Conservation (phyloP, 805 yeast species). For the Ogataea degrootiae region DNA sequence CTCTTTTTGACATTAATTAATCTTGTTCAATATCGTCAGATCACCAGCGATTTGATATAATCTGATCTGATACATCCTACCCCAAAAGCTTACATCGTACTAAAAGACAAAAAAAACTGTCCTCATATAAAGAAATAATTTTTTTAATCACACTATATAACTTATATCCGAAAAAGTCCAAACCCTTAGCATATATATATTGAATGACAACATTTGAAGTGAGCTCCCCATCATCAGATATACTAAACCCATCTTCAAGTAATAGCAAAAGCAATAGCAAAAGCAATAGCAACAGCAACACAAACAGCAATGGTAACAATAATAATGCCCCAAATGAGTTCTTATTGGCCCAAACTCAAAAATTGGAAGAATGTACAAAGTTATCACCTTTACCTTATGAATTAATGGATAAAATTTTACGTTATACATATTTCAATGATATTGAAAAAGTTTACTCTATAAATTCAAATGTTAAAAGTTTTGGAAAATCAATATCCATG, state of each 20-base stretch:
- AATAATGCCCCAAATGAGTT: conserved; percentile 12
- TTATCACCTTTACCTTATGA: conserved; percentile 29
- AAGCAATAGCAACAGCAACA: neutral
- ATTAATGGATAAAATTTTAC: conserved; percentile 28
- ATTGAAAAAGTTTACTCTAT: conserved; percentile 23
- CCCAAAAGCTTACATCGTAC: too few species aligned
- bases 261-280: neutral
- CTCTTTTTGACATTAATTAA: too few species aligned
- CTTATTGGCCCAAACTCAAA: conserved; percentile 11
- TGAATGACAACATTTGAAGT: conserved; percentile 19
- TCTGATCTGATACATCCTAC: too few species aligned
- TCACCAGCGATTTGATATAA: too few species aligned
- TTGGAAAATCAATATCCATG: conserved; percentile 27
- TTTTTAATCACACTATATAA: neutral
- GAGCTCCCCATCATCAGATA: neutral
- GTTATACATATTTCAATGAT: conserved; percentile 27
- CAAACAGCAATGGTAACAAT: neutral
- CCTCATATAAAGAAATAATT: neutral
- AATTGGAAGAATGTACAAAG: conserved; percentile 8
- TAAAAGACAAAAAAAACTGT: too few species aligned
- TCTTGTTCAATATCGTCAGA: too few species aligned
- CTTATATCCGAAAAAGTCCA: neutral
- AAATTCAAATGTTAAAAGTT: conserved; percentile 26
- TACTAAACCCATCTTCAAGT: neutral
- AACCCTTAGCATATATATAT: neutral